These are phyloP conservation scores for Phycomyces nitens DNA, from an alignment of 192 early-diverging fungal genomes.

Conservation along the genomic window DNA sequence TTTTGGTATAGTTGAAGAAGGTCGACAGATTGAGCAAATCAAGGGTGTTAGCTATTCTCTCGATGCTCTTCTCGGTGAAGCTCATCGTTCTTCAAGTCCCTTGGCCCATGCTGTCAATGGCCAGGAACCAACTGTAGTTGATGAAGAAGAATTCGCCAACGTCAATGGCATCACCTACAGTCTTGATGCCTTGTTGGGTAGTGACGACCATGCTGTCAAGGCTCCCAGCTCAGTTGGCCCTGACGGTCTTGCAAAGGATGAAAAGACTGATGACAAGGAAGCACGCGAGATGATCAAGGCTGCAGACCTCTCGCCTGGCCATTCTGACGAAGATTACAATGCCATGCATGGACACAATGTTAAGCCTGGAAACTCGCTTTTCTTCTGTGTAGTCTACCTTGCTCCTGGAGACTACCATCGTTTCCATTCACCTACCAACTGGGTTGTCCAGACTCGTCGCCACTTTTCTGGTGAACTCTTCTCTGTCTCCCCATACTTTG, in stretches of 20 bases:
- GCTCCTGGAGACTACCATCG: slow-evolving; percentile 99
- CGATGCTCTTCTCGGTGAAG: slow-evolving; percentile 69
- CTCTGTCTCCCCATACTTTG: slow-evolving; percentile 92
- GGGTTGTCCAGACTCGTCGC: slow-evolving; percentile 81
- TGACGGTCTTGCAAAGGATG: slow-evolving; percentile 35
- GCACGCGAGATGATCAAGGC: slow-evolving; percentile 12
- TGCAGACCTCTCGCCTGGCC: slow-evolving; percentile 20
- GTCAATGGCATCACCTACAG: slow-evolving; percentile 86
- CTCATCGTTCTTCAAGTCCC: slow-evolving; percentile 27
- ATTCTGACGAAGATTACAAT: slow-evolving; percentile 13
- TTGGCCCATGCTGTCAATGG: slow-evolving; percentile 29
- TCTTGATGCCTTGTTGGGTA: slow-evolving; percentile 69
- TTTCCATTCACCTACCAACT: slow-evolving; percentile 96
- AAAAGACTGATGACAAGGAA: slow-evolving; percentile 25
- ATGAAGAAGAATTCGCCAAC: slow-evolving; percentile 83
- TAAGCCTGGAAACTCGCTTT: slow-evolving; percentile 70
- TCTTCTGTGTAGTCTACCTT: slow-evolving; percentile 92
- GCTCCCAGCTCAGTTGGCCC: slow-evolving; percentile 37
- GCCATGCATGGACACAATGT: slow-evolving; percentile 31
- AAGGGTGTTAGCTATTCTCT: slow-evolving; percentile 93
- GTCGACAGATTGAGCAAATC: slow-evolving; percentile 82
- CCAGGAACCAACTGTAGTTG: slow-evolving; percentile 48
- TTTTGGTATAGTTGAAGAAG: slow-evolving; percentile 77
- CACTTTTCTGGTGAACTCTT: slow-evolving; percentile 97
- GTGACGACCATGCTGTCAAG: slow-evolving; percentile 20